These are phyloP conservation scores for Whalleya microplaca DNA, from an alignment of 2,329 filamentous ascomycete genomes.

Conservation along the genomic window DNA sequence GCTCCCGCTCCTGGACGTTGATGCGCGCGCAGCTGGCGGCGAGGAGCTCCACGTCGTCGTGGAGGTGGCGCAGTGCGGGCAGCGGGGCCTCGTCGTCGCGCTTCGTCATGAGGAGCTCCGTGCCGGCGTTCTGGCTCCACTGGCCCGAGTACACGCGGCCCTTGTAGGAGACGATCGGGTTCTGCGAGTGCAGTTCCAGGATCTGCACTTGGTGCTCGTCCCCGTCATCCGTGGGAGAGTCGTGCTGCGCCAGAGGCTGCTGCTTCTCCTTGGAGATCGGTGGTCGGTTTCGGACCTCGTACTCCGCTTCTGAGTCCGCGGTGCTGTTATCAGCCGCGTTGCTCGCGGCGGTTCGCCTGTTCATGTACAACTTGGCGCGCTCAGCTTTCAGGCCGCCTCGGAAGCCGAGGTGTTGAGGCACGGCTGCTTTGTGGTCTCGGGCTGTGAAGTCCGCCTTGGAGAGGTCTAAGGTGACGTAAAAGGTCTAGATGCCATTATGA, in stretches of 20 bases:
- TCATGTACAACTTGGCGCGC: conserved; percentile 27
- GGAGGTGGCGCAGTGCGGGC: conserved; percentile 54
- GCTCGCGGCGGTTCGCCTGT: conserved; percentile 21
- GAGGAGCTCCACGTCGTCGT: conserved; percentile 69
- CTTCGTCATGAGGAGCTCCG: conserved; percentile 73
- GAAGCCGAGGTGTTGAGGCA: conserved; percentile 33
- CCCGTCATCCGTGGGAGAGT: conserved; percentile 19
- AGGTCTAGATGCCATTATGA: conserved; percentile 51
- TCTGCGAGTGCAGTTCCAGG: conserved; percentile 75
- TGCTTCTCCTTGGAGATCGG: conserved; percentile 4
- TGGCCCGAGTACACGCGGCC: conserved; percentile 77
- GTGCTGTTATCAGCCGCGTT: conserved; percentile 18
- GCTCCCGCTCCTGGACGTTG: conserved; percentile 65
- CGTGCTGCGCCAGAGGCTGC: conserved; percentile 22
- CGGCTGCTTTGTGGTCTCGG: conserved; percentile 43
- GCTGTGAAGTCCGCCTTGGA: conserved; percentile 62
- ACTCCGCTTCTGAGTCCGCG: conserved; percentile 26
- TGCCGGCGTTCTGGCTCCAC: conserved; percentile 85
- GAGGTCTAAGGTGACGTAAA: conserved; percentile 66
- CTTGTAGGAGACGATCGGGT: conserved; percentile 80
- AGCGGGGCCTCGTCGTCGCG: conserved; percentile 47
- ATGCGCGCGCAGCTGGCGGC: conserved; percentile 73
- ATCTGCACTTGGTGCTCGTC: conserved; percentile 67
- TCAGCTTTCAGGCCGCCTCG: conserved; percentile 52
- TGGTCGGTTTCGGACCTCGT: conserved; percentile 25